Evolutionary conservation across 345 rosid genomes (phyloP), one percentile per base, ranked within the genome.

Genomic region (Turnera subulata): DNA sequence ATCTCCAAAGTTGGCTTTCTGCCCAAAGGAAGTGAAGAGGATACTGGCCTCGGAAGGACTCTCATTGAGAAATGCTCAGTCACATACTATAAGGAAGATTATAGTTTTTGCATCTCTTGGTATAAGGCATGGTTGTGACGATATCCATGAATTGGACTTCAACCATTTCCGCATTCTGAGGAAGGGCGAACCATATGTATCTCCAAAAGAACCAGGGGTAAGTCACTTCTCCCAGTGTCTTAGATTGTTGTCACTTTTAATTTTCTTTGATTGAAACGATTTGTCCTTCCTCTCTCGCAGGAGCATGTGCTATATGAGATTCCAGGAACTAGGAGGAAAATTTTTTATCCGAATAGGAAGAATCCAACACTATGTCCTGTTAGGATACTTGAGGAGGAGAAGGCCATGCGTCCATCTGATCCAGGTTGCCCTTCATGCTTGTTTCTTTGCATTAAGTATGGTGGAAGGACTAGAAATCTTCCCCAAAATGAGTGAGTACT

Each of bases 381-480:
- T 62, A 74, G 53, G 66, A 75, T 77, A 66, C 82, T 82, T 8
- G 76, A 82, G 60, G 88, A 82, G 62, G 88, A 82, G 62, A 79
- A 63, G 73, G 63, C 66, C 47, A 79, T 82, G 88, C 88, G 88
- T 14, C 81, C 82, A 14, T 63, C 74, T 4, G 82, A 77, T 71
- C 56, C 73, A 39, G 58, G 73, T 68, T 82, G 81, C 63, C 88
- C 88, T 2, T 79, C 84, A 22, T 70, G 70, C 66, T 55, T 82
- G 20, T 82, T 82, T 70, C 69, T 82, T 54, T 79, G 88, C 72
- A 79, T 82, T 10, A 82, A 82, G 68, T 82, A 82, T 35, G 88
- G 88, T 44, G 88, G 88, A 50, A 79, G 79, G 49, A 77, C 88
- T 5, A 72, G 88, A 71, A 82, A 82, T 59, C 79, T 77, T 54